These are phyloP conservation scores for Hemisphaericaspora lyxosophila DNA, from an alignment of 1,139 yeast genomes.

Conservation along the genomic window DNA sequence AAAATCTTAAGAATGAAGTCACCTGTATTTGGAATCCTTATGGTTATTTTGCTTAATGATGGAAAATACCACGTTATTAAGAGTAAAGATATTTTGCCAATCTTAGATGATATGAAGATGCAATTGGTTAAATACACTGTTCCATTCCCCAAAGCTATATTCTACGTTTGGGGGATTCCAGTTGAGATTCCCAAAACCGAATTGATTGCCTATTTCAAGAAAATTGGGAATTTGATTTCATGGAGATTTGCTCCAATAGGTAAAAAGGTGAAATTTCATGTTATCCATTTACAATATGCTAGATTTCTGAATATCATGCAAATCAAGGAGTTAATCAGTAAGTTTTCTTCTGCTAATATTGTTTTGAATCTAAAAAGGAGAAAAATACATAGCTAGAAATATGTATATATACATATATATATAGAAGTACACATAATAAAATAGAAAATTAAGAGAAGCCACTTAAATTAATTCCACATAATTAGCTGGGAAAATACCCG, in stretches of 20 bases:
- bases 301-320: slow-evolving; percentile 6
- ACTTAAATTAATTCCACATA: slow-evolving; percentile 76
- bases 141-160: slow-evolving; percentile 5
- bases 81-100: neutral
- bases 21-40: slow-evolving; percentile 6
- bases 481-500: slow-evolving; percentile 97
- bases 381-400: neutral
- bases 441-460: neutral
- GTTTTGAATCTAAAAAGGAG: neutral
- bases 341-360: slow-evolving; percentile 1
- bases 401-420: neutral
- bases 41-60: slow-evolving; percentile 1
- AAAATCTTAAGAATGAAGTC: slow-evolving; percentile 4
- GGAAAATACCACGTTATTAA: neutral
- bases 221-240: slow-evolving; percentile 10
- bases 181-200: slow-evolving; percentile 1
- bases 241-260: slow-evolving; percentile 11
- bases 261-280: slow-evolving; percentile 9
- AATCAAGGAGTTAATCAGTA: slow-evolving; percentile 3
- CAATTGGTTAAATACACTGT: slow-evolving; percentile 7
- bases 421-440: neutral
- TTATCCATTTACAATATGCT: slow-evolving; percentile 12
- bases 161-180: slow-evolving; percentile 12
- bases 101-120: slow-evolving; percentile 8
- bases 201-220: slow-evolving; percentile 8